Base-by-base conservation (phyloP, 177 flowering plant genomes). In the Tripterygium wilfordii region DNA sequence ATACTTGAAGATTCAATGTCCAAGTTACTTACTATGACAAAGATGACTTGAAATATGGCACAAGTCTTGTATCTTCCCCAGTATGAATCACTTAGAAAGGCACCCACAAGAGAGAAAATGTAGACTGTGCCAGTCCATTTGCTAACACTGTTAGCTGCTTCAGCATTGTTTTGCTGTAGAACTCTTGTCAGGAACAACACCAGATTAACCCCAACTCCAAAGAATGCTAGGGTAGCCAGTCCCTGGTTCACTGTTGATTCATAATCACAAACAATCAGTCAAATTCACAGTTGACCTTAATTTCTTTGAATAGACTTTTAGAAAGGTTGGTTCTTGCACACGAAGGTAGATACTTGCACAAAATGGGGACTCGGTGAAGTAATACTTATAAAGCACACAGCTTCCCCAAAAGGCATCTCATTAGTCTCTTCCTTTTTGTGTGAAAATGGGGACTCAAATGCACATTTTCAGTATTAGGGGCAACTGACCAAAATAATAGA, bases 51-150 rank as follows among this genome's bases (percentile, higher is more conserved):
- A 55, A 84, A 84, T 24, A 84, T 63, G 16, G 85, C 88, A 55
- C 88, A 81, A 2, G 92, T 77, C 51, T 77, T 81, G 77, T 70
- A 81, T 53, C 92, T 53, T 20, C 92, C 92, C 92, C 92, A 84
- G 55, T 81, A 81, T 29, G 92, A 81, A 32, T 84, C 92, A 22
- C 92, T 84, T 27, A 82, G 68, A 47, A 76, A 76, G 4, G 80
- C 80, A 3, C 80, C 80, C 3, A 72, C 67, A 2, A 84, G 82
- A 7, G 92, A 84, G 73, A 81, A 84, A 39, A 84, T 71, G 57
- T 84, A 84, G 48, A 81, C 92, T 2, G 92, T 84, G 43, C 92
- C 92, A 4, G 92, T 84, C 92, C 92, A 84, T 58, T 84, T 84
- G 76, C 88, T 84, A 5, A 84, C 92, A 32, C 45, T 84, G 53